A percentile compares a stretch with the other conserved stretches of the same genome.
phyloP scores from a whole-genome alignment of 805 yeast species.

The Candida michaelii region DNA sequence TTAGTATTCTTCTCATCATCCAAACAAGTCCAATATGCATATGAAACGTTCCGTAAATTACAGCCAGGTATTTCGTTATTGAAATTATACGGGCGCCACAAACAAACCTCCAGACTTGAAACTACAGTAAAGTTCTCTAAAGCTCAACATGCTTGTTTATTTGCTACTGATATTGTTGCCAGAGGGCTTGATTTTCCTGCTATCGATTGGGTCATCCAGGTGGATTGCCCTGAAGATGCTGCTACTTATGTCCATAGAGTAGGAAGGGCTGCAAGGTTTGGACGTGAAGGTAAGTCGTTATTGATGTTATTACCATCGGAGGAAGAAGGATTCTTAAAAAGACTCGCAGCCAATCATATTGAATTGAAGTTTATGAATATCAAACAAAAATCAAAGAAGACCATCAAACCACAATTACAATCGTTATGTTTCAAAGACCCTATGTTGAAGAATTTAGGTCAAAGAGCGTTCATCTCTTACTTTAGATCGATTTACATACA shows the following conservation, averaged over 20 bases:
- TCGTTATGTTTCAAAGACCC: slow-evolving; percentile 90
- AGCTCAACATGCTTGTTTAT: slow-evolving; percentile 76
- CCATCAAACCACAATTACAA: slow-evolving; percentile 81
- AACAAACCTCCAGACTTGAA: slow-evolving; percentile 85
- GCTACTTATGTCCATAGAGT: slow-evolving; percentile 90
- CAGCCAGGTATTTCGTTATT: slow-evolving; percentile 90
- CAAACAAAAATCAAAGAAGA: slow-evolving; percentile 67
- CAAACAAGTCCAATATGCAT: slow-evolving; percentile 87
- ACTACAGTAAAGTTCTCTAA: slow-evolving; percentile 75
- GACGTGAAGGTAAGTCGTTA: slow-evolving; percentile 78
- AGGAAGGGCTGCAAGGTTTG: slow-evolving; percentile 87
- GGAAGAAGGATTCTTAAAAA: slow-evolving; percentile 69
- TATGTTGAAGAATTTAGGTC: slow-evolving; percentile 88
- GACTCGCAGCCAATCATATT: slow-evolving; percentile 61
- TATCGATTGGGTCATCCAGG: slow-evolving; percentile 91
- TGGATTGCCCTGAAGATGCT: slow-evolving; percentile 88
- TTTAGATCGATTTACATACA: slow-evolving; percentile 82
- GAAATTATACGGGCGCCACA: slow-evolving; percentile 87
- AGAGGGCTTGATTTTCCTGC: slow-evolving; percentile 92
- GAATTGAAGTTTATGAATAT: slow-evolving; percentile 72
- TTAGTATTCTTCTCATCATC: slow-evolving; percentile 84
- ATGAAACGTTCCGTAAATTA: slow-evolving; percentile 79
- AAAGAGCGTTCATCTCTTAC: slow-evolving; percentile 92
- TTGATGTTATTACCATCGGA: slow-evolving; percentile 83
- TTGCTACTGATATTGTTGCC: slow-evolving; percentile 91